Base-by-base conservation (phyloP, 164 flowering plant species). In the Saururus chinensis region DNA sequence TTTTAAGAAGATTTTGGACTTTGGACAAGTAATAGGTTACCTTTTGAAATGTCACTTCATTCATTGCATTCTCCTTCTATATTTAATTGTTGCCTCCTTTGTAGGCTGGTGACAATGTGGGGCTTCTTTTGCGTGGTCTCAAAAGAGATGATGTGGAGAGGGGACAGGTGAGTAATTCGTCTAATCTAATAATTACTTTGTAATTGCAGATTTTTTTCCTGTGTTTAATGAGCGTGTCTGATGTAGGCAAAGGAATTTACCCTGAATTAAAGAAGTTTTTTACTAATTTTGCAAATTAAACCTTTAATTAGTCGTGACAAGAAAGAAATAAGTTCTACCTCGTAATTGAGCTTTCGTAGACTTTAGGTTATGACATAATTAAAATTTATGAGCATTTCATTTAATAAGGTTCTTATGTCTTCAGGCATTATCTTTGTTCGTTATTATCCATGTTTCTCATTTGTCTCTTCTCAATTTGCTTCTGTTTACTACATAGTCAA, bases 81-180 rank as follows among this genome's bases (percentile, higher is more conserved):
- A 51, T 0, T 54, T 71, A 40, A 24, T 48, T 3, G 62, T 19
- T 25, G 53, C 26, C 55, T 52, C 51, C 51, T 9, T 58, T 60
- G 17, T 70, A 95, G 99, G 99, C 99, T 74, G 99, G 99, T 69
- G 99, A 95, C 66, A 87, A 95, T 70, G 99, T 95, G 61, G 99
- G 99, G 57, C 92, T 95, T 69, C 96, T 95, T 70, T 70, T 95
- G 1, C 98, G 98, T 77, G 99, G 99, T 53, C 70, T 91, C 37
- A 95, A 91, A 67, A 75, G 99, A 25, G 98, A 86, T 56, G 98
- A 91, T 65, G 75, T 95, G 12, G 79, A 82, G 40, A 75, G 99
- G 62, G 99, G 98, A 71, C 87, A 82, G 87, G 98, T 89, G 63
- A 70, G 76, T 72, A 6, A 13, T 26, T 16, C 19, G 40, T 19